Evolutionary conservation across 208 protist species (phyloP).

Genomic region (Trypanosomatidae sp.): DNA sequence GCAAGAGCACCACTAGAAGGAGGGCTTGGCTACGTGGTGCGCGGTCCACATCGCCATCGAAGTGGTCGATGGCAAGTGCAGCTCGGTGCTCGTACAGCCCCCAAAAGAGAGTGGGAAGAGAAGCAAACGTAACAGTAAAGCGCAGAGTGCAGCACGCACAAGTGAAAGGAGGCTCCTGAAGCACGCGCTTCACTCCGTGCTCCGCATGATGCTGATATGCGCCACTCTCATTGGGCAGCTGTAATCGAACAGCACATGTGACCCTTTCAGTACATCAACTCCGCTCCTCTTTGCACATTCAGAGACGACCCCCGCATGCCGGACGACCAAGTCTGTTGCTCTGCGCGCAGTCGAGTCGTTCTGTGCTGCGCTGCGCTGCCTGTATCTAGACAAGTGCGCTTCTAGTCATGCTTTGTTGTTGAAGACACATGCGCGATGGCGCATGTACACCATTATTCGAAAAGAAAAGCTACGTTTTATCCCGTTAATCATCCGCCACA

Average conservation of each 20-base stretch:
- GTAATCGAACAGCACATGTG: neutral
- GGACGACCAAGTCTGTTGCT: neutral
- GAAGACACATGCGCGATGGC: neutral
- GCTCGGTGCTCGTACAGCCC: neutral
- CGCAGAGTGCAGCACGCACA: neutral
- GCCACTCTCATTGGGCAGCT: neutral
- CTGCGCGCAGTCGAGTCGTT: neutral
- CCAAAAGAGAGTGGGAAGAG: neutral
- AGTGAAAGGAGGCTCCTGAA: neutral
- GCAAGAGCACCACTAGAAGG: neutral
- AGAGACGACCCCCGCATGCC: neutral
- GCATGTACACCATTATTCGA: constrained; percentile 2
- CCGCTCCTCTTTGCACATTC: neutral
- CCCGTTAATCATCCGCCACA: neutral
- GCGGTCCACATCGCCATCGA: neutral
- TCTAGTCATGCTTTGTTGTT: neutral
- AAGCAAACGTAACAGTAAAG: neutral
- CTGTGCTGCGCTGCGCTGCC: neutral
- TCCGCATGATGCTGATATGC: neutral
- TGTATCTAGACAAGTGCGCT: neutral
- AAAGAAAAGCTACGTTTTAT: neutral
- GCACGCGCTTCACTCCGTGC: neutral
- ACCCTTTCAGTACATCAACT: neutral
- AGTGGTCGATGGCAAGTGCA: neutral
- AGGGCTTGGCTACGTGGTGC: neutral